Conservation (phyloP, 768 basidiomycete species). For the Erythrobasidium yunnanense region DNA sequence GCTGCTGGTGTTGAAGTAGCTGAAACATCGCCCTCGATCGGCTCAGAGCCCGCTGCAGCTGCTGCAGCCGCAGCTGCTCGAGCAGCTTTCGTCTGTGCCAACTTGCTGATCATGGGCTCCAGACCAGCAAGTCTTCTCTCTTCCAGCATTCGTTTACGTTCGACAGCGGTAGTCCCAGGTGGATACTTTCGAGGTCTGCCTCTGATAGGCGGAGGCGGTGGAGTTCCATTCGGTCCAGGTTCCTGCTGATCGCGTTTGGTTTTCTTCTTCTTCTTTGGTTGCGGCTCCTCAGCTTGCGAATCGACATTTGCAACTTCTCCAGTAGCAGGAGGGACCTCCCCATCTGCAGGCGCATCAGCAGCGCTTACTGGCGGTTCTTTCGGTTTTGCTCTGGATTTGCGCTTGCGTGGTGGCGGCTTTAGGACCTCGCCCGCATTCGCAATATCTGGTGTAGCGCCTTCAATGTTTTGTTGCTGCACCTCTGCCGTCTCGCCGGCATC, state of each 20-base stretch:
- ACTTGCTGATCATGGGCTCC: neutral
- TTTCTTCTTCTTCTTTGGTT: neutral
- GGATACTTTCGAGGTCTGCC: conserved; percentile 38
- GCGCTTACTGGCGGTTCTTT: too few species aligned
- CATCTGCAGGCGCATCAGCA: too few species aligned
- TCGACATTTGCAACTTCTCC: neutral
- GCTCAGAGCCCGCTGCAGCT: too few species aligned
- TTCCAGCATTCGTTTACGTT: neutral
- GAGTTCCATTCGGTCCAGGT: neutral
- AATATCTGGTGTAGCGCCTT: too few species aligned
- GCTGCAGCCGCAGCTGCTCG: neutral
- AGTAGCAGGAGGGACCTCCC: neutral
- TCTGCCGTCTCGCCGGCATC: too few species aligned
- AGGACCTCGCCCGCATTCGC: too few species aligned
- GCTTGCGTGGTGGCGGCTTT: too few species aligned
- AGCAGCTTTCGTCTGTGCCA: neutral
- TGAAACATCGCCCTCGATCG: too few species aligned
- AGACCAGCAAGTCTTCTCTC: neutral
- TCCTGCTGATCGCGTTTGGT: conserved; percentile 18
- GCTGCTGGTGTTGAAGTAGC: neutral
- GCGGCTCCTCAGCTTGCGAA: too few species aligned
- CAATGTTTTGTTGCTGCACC: too few species aligned
- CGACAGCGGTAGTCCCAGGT: conserved; percentile 33
- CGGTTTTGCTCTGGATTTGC: too few species aligned
- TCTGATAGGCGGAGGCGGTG: conserved; percentile 29